Base-by-base conservation (phyloP, 164 flowering plant genomes). In the Macadamia integrifolia region DNA sequence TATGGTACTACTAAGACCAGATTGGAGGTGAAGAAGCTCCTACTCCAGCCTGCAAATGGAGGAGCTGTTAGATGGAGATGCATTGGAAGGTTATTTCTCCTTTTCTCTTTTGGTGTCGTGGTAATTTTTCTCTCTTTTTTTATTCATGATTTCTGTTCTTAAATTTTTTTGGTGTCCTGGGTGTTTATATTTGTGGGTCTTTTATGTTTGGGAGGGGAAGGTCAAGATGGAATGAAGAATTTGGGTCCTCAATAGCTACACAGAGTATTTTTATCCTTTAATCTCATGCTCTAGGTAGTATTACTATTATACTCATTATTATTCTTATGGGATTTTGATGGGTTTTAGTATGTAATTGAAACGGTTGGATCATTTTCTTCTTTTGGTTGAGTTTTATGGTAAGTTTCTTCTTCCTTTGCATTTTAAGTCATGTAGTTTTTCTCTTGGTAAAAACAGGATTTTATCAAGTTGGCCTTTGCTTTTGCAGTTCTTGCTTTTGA, bases 351-450 rank as follows among this genome's bases (percentile, higher is more conserved):
- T 77, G 50, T 93, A 86, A 28, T 81, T 90, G 85, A 89, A 75
- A 82, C 58, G 49, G 49, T 76, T 91, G 74, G 97, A 93, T 79
- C 98, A 97, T 11, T 90, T 90, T 68, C 87, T 90, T 48, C 56
- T 90, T 83, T 69, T 90, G 82, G 98, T 87, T 80, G 90, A 93
- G 57, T 89, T 90, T 72, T 76, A 88, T 56, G 90, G 98, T 92
- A 43, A 9, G 48, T 43, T 43, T 43, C 6, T 43, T 43, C 48
- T 9, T 43, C 23, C 23, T 9, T 5, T 43, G 48, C 9, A 0
- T 17, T 42, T 5, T 63, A 3, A 62, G 32, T 63, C 2, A 62
- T 43, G 46, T 23, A 56, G 48, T 4, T 40, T 11, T 66, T 60
- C 57, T 30, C 23, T 23, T 23, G 23, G 23, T 68, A 61, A 42